Percentiles rank a stretch among this genome's conserved stretches.
These are phyloP conservation scores for Syzygium malaccense DNA, from an alignment of 441 rosid species.

Conservation along the genomic window DNA sequence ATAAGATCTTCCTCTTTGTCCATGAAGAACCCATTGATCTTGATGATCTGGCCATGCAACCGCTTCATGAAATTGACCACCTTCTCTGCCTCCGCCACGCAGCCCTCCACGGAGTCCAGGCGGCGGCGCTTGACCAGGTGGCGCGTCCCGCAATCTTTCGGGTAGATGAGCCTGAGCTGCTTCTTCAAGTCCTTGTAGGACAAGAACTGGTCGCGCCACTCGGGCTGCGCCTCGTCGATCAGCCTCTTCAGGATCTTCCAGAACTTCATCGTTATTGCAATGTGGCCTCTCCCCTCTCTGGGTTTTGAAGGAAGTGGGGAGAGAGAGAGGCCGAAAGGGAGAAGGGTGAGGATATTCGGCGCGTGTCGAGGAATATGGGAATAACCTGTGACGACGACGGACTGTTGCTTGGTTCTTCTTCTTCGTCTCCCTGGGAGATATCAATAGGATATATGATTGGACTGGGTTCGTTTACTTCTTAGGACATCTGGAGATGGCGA, in stretches of 20 bases:
- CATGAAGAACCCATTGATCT: slow-evolving; percentile 30
- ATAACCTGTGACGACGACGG: not conserved
- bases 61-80: slow-evolving; percentile 15
- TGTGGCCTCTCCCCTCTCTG: not conserved
- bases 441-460: not conserved
- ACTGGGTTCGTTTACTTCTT: not conserved
- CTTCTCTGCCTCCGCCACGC: not conserved
- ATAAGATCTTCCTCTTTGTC: slow-evolving; percentile 42
- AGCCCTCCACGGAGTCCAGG: not conserved
- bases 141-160: not conserved
- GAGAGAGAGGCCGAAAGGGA: not conserved
- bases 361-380: not conserved
- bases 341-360: not conserved
- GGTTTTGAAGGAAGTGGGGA: not conserved
- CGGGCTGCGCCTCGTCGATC: not conserved
- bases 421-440: not conserved
- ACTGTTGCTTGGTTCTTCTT: not conserved
- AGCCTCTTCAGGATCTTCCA: not conserved
- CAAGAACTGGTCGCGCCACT: not conserved
- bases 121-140: not conserved
- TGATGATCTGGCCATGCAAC: slow-evolving; percentile 27
- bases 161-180: not conserved
- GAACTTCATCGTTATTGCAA: not conserved
- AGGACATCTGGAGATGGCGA: not conserved
- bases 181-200: not conserved